Conservation (phyloP, 345 rosid genomes). For the Sisymbrium irio region DNA sequence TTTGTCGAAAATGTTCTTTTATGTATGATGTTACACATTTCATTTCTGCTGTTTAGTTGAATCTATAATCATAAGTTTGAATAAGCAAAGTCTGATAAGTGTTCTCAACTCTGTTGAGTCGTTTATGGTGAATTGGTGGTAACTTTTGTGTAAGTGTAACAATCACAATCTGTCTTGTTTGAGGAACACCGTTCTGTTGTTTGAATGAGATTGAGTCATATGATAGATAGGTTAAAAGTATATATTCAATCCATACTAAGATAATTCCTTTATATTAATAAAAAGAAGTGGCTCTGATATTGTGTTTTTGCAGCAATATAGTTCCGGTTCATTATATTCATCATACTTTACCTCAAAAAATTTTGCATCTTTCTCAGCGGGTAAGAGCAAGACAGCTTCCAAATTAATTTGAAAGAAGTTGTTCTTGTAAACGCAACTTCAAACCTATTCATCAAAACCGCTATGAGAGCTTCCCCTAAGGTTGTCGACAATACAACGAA, state of each 20-base stretch:
- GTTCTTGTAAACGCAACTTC: no score
- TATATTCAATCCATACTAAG: not conserved
- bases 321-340: slow-evolving; percentile 92
- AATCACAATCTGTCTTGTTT: not conserved
- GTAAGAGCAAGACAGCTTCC: slow-evolving; percentile 58
- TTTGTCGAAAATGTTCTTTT: not conserved
- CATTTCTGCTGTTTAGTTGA: no score
- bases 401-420: no score
- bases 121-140: not conserved
- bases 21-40: no score
- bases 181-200: not conserved
- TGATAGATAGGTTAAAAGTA: slow-evolving; percentile 4
- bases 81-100: not conserved
- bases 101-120: no score
- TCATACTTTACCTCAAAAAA: slow-evolving; percentile 70
- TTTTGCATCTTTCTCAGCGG: slow-evolving; percentile 61
- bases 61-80: not conserved
- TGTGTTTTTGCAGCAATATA: slow-evolving; percentile 67
- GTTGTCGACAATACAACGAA: no score
- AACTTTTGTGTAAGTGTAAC: not conserved
- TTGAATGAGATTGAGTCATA: not conserved
- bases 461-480: no score
- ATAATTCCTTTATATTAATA: not conserved
- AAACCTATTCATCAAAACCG: no score
- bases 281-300: not conserved